Base-by-base conservation (phyloP, 768 basidiomycete species). In the Russula lepida region DNA sequence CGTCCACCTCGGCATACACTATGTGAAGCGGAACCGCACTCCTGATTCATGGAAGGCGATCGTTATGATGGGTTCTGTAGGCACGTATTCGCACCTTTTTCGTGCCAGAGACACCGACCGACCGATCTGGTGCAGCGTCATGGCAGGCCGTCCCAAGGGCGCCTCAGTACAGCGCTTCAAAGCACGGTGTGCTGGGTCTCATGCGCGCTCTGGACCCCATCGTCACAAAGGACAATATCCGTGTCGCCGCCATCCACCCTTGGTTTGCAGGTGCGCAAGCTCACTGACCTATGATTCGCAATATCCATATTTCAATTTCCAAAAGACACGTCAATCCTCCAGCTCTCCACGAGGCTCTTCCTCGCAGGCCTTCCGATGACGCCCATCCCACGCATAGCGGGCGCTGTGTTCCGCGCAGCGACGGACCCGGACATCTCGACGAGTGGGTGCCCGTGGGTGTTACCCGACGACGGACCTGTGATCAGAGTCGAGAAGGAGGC, bases 21-120 rank as follows among this genome's bases (percentile, higher is more conserved):
- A 73, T 60, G 59, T 75, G 28, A 62, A 65, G 37, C 52, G 54
- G 9, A 63, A 67, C 23, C 57, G 65, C 28, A 25, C 53, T 25
- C 47, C 32, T 25, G 64, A 37, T 27, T 50, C 59, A 4, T 63
- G 68, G 47, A 74, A 72, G 53, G 65, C 71, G 5, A 63, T 75
- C 49, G 67, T 74, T 0, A 55, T 74, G 8, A 66, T 74, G 1
- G 73, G 74, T 27, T 74, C 73, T 8, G 67, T 75, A 64, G 70
- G 72, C 71, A 41, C 21, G 71, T 63, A n/a, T 55, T 30, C 19
- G 23, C 13, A 8, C 19, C 21, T 46, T 33, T 28, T 39, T 30
- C 11, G 8, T 9, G 15, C 13, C 9, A 19, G 30, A 37, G 17
- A 9, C 6, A 35, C 30, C 9, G 48, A 43, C 44, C 12, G 21